Evolutionary conservation across 768 basidiomycete genomes (phyloP), one percentile per base, ranked within the genome.

Genomic region (Hysterangium stoloniferum): DNA sequence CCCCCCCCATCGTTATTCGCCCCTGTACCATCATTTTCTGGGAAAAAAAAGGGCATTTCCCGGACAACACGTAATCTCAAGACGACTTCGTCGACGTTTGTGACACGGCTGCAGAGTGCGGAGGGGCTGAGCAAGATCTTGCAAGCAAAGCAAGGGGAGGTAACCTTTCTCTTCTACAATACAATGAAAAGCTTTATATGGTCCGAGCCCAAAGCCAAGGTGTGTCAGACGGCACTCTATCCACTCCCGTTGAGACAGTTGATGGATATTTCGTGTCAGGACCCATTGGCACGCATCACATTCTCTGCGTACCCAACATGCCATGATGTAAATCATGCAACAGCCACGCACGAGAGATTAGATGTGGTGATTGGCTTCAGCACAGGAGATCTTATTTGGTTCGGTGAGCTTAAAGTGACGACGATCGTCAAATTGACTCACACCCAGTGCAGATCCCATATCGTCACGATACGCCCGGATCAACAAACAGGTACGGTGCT

Each of bases 301-400:
- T 97, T 97, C 67, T 81, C 86, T 40, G 79, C 84, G 12, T 77
- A 84, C 58, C 92, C 91, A 4, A 96, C 94, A 1, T 94, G 92
- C 62, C 90, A 95, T 63, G 84, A 91, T 59, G 81, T 95, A 27
- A 95, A 96, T 57, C 64, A 72, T 4, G 65, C 77, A 1, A 96
- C 94, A 1, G 80, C 87, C 6, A 83, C 81, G 3, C 68, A 84
- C 9, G 84, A 91, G 35, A 79, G 81, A 37, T 67, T 97, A 29
- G 94, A 97, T 59, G 73, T 96, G 5, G 77, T 97, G 52, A 85
- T 97, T 59, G 96, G 95, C 4, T 97, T 96, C 62, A 76, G 72
- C 54, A 88, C 93, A 0, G 96, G 96, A n/a, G 96, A 99, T 68
- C 71, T 99, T 32, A 68, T 98, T 43, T 98, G 96, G 96, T 73